These are phyloP conservation scores for Leccinum cinnamomeum DNA, from an alignment of 1,284 basidiomycete genomes.

Conservation along the genomic window DNA sequence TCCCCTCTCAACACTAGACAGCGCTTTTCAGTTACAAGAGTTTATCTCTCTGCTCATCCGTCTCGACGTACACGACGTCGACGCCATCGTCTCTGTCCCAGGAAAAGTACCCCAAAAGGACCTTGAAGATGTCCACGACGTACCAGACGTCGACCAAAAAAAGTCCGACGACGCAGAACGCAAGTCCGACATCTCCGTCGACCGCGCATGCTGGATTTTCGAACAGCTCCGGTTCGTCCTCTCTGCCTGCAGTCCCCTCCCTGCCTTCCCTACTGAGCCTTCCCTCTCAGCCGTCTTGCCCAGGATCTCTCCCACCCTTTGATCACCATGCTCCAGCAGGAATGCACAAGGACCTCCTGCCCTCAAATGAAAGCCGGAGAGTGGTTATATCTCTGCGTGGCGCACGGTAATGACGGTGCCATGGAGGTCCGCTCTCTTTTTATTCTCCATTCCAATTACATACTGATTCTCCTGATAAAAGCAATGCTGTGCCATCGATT, in stretches of 20 bases:
- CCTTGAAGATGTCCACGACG: constrained; percentile 42
- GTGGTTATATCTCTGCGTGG: constrained; percentile 96
- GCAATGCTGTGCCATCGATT: constrained; percentile 97
- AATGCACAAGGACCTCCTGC: constrained; percentile 83
- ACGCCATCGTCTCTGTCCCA: constrained; percentile 78
- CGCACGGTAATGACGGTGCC: constrained; percentile 77
- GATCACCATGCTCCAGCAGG: constrained; percentile 81
- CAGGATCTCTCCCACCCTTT: constrained; percentile 91
- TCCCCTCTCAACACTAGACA: constrained; percentile 72
- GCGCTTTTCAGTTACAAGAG: constrained; percentile 93
- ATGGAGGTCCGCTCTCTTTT: constrained; percentile 58
- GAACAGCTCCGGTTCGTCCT: constrained; percentile 81
- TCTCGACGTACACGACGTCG: constrained; percentile 85
- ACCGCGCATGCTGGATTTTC: constrained; percentile 91
- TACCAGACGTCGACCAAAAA: constrained; percentile 30
- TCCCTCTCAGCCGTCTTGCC: constrained; percentile 71
- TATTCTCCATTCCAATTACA: constrained; percentile 3
- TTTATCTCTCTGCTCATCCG: constrained; percentile 89
- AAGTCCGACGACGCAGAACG: constrained; percentile 42
- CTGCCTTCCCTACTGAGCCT: constrained; percentile 6
- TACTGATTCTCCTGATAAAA: constrained; percentile 31
- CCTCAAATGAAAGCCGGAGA: constrained; percentile 97
- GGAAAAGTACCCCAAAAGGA: constrained; percentile 36
- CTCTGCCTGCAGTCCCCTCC: neutral
- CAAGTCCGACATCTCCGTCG: constrained; percentile 58